These are phyloP conservation scores for Senna tora DNA, from an alignment of 306 rosid genomes.

Conservation along the genomic window DNA sequence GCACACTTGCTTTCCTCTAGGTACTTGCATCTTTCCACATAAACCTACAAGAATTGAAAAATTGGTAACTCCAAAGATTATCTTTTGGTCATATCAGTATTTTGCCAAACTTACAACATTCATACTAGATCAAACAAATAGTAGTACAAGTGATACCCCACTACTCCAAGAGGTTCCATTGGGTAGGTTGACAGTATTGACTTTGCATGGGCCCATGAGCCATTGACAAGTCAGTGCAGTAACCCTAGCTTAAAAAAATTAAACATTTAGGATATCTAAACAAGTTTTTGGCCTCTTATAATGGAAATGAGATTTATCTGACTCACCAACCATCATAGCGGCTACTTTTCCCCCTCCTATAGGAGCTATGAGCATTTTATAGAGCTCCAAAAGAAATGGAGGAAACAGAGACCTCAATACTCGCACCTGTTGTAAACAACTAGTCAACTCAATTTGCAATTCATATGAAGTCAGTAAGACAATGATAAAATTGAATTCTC, in stretches of 20 bases:
- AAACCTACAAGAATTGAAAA: conserved; percentile 59
- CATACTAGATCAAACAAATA: conserved; percentile 22
- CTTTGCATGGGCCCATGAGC: conserved; percentile 89
- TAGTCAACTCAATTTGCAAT: conserved; percentile 23
- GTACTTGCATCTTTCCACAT: conserved; percentile 89
- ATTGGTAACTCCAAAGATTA: conserved; percentile 23
- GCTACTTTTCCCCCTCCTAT: conserved; percentile 82
- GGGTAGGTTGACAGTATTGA: conserved; percentile 70
- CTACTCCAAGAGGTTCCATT: conserved; percentile 71
- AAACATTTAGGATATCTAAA: conserved; percentile 39
- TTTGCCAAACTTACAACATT: conserved; percentile 20
- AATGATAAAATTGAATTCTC: background rate
- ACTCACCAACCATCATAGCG: conserved; percentile 93
- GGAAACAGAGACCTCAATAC: conserved; percentile 77
- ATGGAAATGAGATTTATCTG: background rate
- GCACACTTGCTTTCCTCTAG: conserved; percentile 91
- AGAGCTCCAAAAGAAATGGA: conserved; percentile 79
- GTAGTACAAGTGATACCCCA: conserved; percentile 66
- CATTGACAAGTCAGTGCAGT: conserved; percentile 89
- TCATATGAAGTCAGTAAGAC: conserved; percentile 17
- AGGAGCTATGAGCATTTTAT: conserved; percentile 70
- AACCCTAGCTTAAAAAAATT: conserved; percentile 82
- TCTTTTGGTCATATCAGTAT: background rate
- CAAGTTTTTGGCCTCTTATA: conserved; percentile 23
- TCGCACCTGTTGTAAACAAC: conserved; percentile 57